Percentiles rank a stretch among this genome's conserved stretches.
Conservation (phyloP, 106 monocot genomes). For the Narthecium ossifragum region DNA sequence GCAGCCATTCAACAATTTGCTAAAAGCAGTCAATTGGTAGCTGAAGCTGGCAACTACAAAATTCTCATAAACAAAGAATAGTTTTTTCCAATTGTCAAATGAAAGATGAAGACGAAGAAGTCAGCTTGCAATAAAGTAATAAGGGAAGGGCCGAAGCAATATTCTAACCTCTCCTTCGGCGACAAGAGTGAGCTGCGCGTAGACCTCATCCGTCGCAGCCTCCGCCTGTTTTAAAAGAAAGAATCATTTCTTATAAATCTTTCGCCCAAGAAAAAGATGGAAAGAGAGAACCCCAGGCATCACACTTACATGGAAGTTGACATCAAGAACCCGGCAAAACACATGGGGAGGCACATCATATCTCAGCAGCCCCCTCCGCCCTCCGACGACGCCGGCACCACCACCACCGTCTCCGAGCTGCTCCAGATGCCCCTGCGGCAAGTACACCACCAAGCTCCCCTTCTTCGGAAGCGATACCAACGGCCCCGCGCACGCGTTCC, state of each 20-base stretch:
- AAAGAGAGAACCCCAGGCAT: neutral
- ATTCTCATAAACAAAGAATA: neutral
- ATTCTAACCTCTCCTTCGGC: slow-evolving; percentile 50
- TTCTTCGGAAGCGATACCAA: slow-evolving; percentile 63
- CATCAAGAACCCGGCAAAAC: slow-evolving; percentile 75
- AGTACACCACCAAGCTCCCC: slow-evolving; percentile 79
- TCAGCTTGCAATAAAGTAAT: too few species aligned
- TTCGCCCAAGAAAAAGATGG: neutral
- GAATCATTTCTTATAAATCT: neutral
- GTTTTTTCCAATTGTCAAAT: too few species aligned
- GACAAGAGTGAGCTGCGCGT: slow-evolving; percentile 65
- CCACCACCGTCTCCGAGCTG: slow-evolving; percentile 18
- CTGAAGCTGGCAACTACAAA: too few species aligned
- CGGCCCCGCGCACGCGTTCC: slow-evolving; percentile 94
- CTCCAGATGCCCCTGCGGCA: slow-evolving; percentile 94
- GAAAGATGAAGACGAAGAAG: too few species aligned
- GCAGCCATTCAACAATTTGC: too few species aligned
- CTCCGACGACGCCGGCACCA: slow-evolving; percentile 7
- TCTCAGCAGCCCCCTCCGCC: too few species aligned
- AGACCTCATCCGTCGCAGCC: slow-evolving; percentile 71
- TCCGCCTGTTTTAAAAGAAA: slow-evolving; percentile 51
- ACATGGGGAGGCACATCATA: slow-evolving; percentile 64
- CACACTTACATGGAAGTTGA: slow-evolving; percentile 63
- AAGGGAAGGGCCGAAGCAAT: neutral
- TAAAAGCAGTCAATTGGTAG: too few species aligned